Conservation (phyloP, 768 basidiomycete species). For the Strobilomyces echinocephalus region DNA sequence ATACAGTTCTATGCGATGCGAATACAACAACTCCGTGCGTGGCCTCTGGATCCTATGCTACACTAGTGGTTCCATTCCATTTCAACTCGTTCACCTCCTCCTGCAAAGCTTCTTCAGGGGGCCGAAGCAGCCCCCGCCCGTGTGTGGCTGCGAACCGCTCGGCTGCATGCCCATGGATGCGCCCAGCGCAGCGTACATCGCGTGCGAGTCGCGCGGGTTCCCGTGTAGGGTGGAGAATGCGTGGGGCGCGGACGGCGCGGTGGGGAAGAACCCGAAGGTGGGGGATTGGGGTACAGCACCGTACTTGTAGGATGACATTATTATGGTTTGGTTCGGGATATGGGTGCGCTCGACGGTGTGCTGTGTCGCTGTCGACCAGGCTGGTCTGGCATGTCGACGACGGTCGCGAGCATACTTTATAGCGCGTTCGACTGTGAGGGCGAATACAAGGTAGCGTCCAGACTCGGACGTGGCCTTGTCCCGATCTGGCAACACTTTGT, state of each 20-base stretch:
- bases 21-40: slow-evolving; percentile 3
- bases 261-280: slow-evolving; percentile 57
- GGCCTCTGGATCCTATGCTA: slow-evolving; percentile 27
- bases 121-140: slow-evolving; percentile 22
- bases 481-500: slow-evolving; percentile 18
- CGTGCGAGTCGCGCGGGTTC: slow-evolving; percentile 56
- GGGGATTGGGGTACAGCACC: slow-evolving; percentile 47
- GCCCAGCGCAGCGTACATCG: slow-evolving; percentile 52
- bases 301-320: slow-evolving; percentile 43
- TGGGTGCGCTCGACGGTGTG: neutral
- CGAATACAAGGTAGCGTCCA: slow-evolving; percentile 27
- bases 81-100: neutral
- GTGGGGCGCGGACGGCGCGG: slow-evolving; percentile 49
- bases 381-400: slow-evolving; percentile 6
- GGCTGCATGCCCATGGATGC: slow-evolving; percentile 24
- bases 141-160: slow-evolving; percentile 23
- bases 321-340: slow-evolving; percentile 10
- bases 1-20: slow-evolving; percentile 14
- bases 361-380: neutral
- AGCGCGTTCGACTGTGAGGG: slow-evolving; percentile 1
- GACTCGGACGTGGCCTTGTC: slow-evolving; percentile 19
- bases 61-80: slow-evolving; percentile 10
- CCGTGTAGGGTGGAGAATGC: slow-evolving; percentile 54
- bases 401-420: slow-evolving; percentile 25
- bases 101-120: slow-evolving; percentile 36